Base-by-base conservation (phyloP, 202 grass and related monocot genomes). In the Carex sylvatica region DNA sequence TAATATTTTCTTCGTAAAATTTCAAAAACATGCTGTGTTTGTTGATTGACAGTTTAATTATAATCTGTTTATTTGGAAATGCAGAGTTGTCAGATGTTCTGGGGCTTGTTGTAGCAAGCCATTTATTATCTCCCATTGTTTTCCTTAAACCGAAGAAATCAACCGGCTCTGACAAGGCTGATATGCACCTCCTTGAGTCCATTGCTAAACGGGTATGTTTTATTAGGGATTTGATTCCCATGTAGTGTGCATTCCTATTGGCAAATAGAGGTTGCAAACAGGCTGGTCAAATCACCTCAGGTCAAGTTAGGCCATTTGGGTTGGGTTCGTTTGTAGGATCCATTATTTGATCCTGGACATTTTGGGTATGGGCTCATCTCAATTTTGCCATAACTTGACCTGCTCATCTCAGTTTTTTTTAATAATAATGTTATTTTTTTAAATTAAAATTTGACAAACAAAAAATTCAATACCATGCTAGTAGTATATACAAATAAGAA, bases 91-190 rank as follows among this genome's bases (percentile, higher is more conserved):
- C 92, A 49, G 82, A 88, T 80, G 73, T 90, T 47, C 81, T 81
- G 2, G 90, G 90, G 66, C 92, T 97, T 89, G 87, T 85, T 87
- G 89, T 93, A 80, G 68, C 69, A 56, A 94, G 95, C 78, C 86
- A 97, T 87, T 54, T 69, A 70, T 61, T 97, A 38, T 97, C 95
- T 77, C 90, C 92, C n/a, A 88, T 94, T 0, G 62, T 94, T 49
- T 97, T 94, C 73, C 84, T 97, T 47, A 92, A 94, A 64, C 74
- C 91, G 62, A 94, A 98, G 65, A 98, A 90, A 83, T 90, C 84
- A 9, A 86, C 88, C 8, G 87, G 90, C 55, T 94, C 88, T 30
- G 22, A 53, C 33, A 80, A 84, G 26, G 69, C 73, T 0, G 95
- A 94, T 81, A n/a, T 92, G 54, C 66, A 87, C 49, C 88, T 94